Percentiles rank a stretch among this genome's conserved stretches.
phyloP scores from a whole-genome alignment of 768 basidiomycete species.

The Trametopsis cervina region DNA sequence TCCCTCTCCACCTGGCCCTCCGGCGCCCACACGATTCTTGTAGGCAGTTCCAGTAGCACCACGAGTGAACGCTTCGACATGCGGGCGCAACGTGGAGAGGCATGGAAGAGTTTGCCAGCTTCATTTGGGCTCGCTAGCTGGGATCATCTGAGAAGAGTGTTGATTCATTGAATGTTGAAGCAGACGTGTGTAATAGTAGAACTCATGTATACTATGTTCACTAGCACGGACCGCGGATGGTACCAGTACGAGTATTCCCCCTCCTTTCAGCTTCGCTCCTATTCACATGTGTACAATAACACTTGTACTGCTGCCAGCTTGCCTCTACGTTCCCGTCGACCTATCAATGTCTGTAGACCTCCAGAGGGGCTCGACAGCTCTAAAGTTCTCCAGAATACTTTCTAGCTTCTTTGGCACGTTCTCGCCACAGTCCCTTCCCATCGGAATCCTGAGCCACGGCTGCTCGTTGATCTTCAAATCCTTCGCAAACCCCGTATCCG shows the following conservation, averaged over 20 bases:
- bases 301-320: too few species aligned
- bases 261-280: too few species aligned
- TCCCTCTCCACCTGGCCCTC: background rate
- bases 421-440: slow-evolving; percentile 3
- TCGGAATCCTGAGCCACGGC: background rate
- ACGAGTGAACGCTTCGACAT: too few species aligned
- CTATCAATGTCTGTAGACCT: slow-evolving; percentile 1
- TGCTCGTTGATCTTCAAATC: background rate
- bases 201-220: too few species aligned
- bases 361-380: slow-evolving; percentile 1
- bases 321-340: too few species aligned
- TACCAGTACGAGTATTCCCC: too few species aligned
- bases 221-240: too few species aligned
- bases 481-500: slow-evolving; percentile 1
- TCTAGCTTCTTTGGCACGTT: background rate
- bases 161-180: background rate
- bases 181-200: too few species aligned
- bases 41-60: too few species aligned
- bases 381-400: background rate
- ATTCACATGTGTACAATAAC: too few species aligned
- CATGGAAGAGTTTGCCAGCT: background rate
- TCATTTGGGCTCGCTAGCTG: background rate
- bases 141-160: background rate
- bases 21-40: background rate
- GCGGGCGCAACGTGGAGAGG: background rate